Evolutionary conservation across 495 filamentous ascomycete genomes (phyloP), one percentile per base, ranked within the genome.

Genomic region (Pseudevernia furfuracea): DNA sequence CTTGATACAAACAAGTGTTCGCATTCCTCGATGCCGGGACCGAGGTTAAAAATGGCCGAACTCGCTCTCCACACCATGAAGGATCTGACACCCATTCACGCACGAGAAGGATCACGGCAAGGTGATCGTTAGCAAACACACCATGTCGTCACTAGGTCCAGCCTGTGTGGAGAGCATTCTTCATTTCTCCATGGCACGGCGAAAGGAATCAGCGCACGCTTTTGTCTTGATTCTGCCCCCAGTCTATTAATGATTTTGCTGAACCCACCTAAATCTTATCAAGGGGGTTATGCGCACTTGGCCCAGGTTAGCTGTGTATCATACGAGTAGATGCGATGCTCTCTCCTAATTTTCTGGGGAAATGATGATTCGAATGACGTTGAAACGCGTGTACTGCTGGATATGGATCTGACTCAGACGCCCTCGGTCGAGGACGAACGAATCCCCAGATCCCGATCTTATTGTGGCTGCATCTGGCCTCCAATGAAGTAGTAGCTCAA

Each of bases 331-430:
- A 21, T 53, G 17, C 49, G 11, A 52, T 19, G 25, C 4, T 4
- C 9, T 52, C 23, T 28, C 23, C 23, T 52, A 1, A 17, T 1
- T 53, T 30, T 53, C 12, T 9, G 28, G 15, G 52, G 30, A 17
- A 55, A 55, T 9, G 52, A 34, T 55, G 52, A 55, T 21, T 34
- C 15, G 14, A 23, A 32, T 55, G 52, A 34, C 30, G 52, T 17
- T 1, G 15, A 21, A 34, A 9, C 30, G 52, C 28, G 15, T 55
- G 15, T 6, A 34, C 5, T 55, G 30, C 52, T 30, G 52, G 30
- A 55, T 55, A 15, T 55, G 28, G 52, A 55, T 55, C 52, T 55
- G 52, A 55, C 15, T 55, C 52, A 55, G 52, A 55, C 52, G 52
- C 28, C 28, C 52, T 34, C 3, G 17, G 52, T 21, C 49, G 25